Base-by-base conservation (phyloP, 2,329 filamentous ascomycete genomes). In the Ceratocystis destructans region DNA sequence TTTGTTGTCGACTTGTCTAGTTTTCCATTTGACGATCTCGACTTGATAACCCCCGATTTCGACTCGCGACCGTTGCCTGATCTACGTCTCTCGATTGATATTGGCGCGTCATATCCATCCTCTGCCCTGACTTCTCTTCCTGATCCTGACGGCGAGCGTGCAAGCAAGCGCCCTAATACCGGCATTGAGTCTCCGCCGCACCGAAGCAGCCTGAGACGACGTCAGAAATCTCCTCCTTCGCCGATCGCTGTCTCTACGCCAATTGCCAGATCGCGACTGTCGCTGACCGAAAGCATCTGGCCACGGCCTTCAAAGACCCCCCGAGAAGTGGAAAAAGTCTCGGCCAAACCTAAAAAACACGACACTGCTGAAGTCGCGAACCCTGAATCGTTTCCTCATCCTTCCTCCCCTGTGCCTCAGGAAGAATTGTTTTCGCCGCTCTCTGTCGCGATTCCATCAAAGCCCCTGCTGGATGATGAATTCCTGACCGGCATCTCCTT, bases 401-500 rank as follows among this genome's bases (percentile, higher is more conserved):
- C 15, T 3, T 7, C 55, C 2, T 28, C 55, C 8, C 6, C 25
- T 8, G 15, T 33, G 20, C 55, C 5, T 0, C 2, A 8, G 6
- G 45, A 53, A 5, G 12, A 28, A 66, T 72, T 72, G 69, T 82
- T 79, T 71, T 77, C 77, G 68, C 81, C 82, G 68, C 78, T 86
- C 72, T 79, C 77, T 71, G 80, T 83, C 62, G 72, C 75, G 67
- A 84, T 86, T 71, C 83, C 83, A 55, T 80, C 79, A 65, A 80
- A 82, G 66, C 77, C 74, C 71, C 76, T 86, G 66, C 75, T 85
- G 69, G 83, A 83, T 69, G 81, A 84, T 75, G 81, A 80, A 71
- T 81, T 83, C 72, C 73, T 86, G 71, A 78, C 76, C 69, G 77
- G 78, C 66, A 74, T 87, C 70, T 79, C 79, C 70, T 87, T 87